phyloP scores from a whole-genome alignment of 192 early-diverging fungal species.

The Gamsiella multidivaricata region DNA sequence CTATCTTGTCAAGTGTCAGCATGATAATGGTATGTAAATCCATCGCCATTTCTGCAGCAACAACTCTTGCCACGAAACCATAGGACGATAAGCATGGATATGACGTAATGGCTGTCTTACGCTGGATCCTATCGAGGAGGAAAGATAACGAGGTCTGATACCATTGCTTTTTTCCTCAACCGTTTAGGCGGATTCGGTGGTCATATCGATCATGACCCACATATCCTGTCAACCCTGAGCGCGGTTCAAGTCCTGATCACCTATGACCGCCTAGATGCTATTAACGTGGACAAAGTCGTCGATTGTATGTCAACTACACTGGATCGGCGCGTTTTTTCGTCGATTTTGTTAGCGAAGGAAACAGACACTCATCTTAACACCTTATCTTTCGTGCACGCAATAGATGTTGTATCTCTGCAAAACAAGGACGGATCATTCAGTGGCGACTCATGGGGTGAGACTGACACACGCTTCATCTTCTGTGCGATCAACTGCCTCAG shows the following conservation, averaged over 20 bases:
- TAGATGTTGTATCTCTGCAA: slow-evolving; percentile 76
- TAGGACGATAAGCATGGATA: background rate
- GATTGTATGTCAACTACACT: slow-evolving; percentile 65
- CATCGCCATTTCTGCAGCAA: background rate
- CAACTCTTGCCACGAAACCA: background rate
- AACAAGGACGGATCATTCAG: slow-evolving; percentile 80
- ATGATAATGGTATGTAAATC: slow-evolving; percentile 71
- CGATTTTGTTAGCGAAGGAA: background rate
- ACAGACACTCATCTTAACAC: background rate
- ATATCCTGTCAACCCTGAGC: slow-evolving; percentile 91
- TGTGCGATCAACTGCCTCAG: slow-evolving; percentile 82
- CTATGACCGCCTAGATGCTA: slow-evolving; percentile 80
- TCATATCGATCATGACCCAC: slow-evolving; percentile 86
- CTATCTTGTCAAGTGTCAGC: slow-evolving; percentile 85
- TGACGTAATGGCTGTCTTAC: slow-evolving; percentile 18
- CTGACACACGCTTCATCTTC: slow-evolving; percentile 94
- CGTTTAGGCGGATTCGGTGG: slow-evolving; percentile 90
- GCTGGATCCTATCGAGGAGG: background rate
- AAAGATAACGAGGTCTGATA: background rate
- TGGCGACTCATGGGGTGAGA: slow-evolving; percentile 94
- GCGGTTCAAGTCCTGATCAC: slow-evolving; percentile 90
- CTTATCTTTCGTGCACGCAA: background rate
- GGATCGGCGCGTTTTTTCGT: too few relatives aligned
- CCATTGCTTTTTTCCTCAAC: background rate
- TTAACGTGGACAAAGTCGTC: slow-evolving; percentile 73